A percentile compares a stretch with the other conserved stretches of the same genome.
phyloP scores from a whole-genome alignment of 768 basidiomycete species.

The Russula griseocarnosa region DNA sequence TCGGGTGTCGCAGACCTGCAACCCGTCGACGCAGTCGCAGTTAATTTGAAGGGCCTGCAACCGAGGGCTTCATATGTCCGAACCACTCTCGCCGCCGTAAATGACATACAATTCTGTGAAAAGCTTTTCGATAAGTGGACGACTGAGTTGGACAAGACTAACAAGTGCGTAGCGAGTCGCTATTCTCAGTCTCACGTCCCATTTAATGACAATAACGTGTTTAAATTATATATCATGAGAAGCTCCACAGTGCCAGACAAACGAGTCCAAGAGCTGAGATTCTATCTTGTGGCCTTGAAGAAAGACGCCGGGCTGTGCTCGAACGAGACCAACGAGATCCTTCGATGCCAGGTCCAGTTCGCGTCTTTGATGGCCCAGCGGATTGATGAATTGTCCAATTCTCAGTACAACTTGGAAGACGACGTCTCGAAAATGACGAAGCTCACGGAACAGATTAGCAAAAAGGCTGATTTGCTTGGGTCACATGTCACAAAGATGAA shows the following conservation, averaged over 20 bases:
- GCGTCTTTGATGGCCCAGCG: slow-evolving; percentile 14
- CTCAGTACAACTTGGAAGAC: slow-evolving; percentile 13
- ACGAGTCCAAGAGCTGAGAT: not conserved
- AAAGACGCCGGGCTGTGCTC: slow-evolving; percentile 14
- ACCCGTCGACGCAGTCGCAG: too few relatives aligned
- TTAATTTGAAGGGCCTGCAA: not conserved
- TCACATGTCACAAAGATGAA: slow-evolving; percentile 1
- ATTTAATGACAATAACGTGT: not conserved
- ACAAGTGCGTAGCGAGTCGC: slow-evolving; percentile 9
- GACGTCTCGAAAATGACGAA: slow-evolving; percentile 9
- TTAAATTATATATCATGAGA: not conserved
- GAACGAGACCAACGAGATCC: slow-evolving; percentile 13
- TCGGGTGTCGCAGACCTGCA: too few relatives aligned
- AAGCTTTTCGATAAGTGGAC: slow-evolving; percentile 19
- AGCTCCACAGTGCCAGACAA: slow-evolving; percentile 3
- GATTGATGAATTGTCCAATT: slow-evolving; percentile 14
- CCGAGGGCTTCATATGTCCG: slow-evolving; percentile 7
- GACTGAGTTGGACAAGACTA: slow-evolving; percentile 8
- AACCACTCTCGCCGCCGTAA: slow-evolving; percentile 2
- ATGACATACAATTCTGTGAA: slow-evolving; percentile 20
- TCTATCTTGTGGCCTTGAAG: slow-evolving; percentile 1
- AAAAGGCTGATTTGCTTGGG: slow-evolving; percentile 6
- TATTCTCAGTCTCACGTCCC: not conserved
- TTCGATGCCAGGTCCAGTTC: slow-evolving; percentile 16
- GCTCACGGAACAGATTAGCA: slow-evolving; percentile 15